phyloP scores from a whole-genome alignment of 495 filamentous ascomycete species.

The Usnea hakonensis region DNA sequence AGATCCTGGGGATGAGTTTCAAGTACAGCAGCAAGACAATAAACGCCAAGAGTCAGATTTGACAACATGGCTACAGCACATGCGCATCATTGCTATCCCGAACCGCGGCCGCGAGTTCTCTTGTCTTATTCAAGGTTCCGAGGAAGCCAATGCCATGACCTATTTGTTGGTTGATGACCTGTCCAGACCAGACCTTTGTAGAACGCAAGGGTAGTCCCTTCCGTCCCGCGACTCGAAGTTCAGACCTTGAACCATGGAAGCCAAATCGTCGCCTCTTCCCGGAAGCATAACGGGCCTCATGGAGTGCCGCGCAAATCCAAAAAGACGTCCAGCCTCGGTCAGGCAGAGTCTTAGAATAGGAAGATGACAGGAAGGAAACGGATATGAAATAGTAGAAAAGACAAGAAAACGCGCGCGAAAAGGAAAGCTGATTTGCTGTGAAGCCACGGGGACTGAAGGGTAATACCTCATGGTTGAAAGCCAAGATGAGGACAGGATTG shows the following conservation, averaged over 20 bases:
- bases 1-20: background rate
- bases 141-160: background rate
- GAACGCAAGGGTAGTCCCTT: background rate
- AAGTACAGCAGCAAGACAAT: constrained; percentile 1
- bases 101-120: background rate
- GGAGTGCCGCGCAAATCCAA: background rate
- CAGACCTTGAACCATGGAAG: background rate
- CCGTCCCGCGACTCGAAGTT: background rate
- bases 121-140: background rate
- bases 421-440: background rate
- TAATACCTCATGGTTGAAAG: constrained; percentile 18
- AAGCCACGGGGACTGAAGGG: constrained; percentile 15
- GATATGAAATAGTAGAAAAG: constrained; percentile 45
- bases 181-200: too few relatives aligned
- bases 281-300: background rate
- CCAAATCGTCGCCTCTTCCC: background rate
- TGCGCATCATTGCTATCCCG: background rate
- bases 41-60: constrained; percentile 8
- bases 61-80: background rate
- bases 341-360: constrained; percentile 29
- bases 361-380: constrained; percentile 45
- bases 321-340: background rate
- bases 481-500: constrained; percentile 12
- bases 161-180: background rate
- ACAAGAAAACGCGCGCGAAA: constrained; percentile 10